phyloP scores from a whole-genome alignment of 176 grass and related monocot genomes.

The Musa itinerans region DNA sequence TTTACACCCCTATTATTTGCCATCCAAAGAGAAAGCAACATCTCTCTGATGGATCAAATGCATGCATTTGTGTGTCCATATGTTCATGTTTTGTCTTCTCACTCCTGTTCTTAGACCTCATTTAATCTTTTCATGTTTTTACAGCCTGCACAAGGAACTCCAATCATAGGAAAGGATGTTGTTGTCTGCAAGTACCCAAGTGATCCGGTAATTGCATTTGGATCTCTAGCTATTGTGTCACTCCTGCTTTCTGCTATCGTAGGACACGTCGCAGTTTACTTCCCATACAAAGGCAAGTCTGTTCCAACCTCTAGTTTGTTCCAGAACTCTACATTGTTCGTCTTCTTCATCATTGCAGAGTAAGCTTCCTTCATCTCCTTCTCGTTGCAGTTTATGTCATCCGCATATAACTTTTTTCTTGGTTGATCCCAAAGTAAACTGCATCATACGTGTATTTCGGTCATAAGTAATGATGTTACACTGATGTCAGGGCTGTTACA shows the following conservation, averaged over 20 bases:
- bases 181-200: slow-evolving; percentile 66
- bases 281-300: slow-evolving; percentile 47
- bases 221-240: slow-evolving; percentile 38
- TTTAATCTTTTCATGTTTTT: background rate
- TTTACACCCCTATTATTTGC: too few relatives aligned
- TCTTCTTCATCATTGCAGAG: slow-evolving; percentile 57
- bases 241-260: slow-evolving; percentile 30
- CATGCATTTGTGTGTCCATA: background rate
- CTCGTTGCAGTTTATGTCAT: too few relatives aligned
- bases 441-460: background rate
- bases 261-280: slow-evolving; percentile 44
- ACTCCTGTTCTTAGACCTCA: background rate
- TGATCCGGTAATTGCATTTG: slow-evolving; percentile 54
- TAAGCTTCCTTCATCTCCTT: slow-evolving; percentile 31
- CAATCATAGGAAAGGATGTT: slow-evolving; percentile 40
- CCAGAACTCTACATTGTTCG: slow-evolving; percentile 47
- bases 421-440: background rate
- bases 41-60: background rate
- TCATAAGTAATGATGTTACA: background rate
- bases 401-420: too few relatives aligned
- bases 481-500: slow-evolving; percentile 36
- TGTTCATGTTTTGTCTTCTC: background rate
- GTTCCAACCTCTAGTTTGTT: slow-evolving; percentile 43
- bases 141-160: slow-evolving; percentile 61
- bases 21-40: too few relatives aligned